Conservation (phyloP, 2,329 filamentous ascomycete genomes). For the Neonectria sp. region DNA sequence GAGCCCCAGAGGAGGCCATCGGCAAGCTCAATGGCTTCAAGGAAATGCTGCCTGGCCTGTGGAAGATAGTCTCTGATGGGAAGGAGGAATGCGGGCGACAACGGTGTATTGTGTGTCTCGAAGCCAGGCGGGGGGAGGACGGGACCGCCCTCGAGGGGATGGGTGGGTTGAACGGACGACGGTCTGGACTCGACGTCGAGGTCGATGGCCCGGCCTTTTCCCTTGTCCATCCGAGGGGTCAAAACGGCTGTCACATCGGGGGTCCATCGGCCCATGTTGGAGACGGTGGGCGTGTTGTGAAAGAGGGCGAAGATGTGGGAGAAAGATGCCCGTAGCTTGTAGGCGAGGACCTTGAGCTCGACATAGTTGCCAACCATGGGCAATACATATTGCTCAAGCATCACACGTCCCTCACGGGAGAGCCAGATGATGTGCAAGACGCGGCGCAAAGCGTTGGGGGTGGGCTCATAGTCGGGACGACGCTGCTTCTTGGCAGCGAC, state of each 20-base stretch:
- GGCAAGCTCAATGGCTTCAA: constrained; percentile 81
- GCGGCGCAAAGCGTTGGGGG: constrained; percentile 85
- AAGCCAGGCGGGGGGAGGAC: constrained; percentile 72
- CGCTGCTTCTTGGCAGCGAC: constrained; percentile 87
- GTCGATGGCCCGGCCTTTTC: constrained; percentile 64
- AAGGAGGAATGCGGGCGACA: constrained; percentile 82
- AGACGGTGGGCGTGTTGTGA: constrained; percentile 89
- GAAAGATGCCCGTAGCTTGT: constrained; percentile 94
- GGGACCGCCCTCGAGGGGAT: constrained; percentile 70
- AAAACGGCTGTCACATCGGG: constrained; percentile 60
- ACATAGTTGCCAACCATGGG: constrained; percentile 84
- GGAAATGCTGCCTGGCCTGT: constrained; percentile 85
- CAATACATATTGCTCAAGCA: constrained; percentile 89
- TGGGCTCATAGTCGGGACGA: constrained; percentile 82
- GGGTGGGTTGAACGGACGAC: constrained; percentile 64
- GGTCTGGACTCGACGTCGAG: constrained; percentile 58
- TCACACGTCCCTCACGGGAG: constrained; percentile 88
- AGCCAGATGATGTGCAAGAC: constrained; percentile 96
- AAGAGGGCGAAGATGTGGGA: constrained; percentile 98
- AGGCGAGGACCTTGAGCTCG: constrained; percentile 90
- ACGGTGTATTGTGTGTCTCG: constrained; percentile 53
- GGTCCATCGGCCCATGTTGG: constrained; percentile 69
- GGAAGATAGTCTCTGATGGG: constrained; percentile 86
- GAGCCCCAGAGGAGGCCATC: constrained; percentile 86
- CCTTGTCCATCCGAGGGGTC: constrained; percentile 59